Evolutionary conservation across 805 yeast genomes (phyloP).

Genomic region (Cephaloascus albidus): DNA sequence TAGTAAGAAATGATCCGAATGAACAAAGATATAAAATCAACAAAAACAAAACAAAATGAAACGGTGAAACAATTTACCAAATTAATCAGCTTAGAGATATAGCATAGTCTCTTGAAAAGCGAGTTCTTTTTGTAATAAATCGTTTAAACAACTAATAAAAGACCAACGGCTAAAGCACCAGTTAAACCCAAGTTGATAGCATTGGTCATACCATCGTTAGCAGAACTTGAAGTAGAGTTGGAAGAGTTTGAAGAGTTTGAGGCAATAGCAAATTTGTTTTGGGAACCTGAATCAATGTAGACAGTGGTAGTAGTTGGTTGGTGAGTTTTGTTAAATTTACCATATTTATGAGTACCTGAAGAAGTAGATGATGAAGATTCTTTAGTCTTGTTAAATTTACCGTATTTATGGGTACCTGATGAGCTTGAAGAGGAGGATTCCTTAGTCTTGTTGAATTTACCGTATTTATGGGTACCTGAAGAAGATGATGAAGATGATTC

Average conservation of each 20-base stretch:
- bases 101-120: too few species aligned
- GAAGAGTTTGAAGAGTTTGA: constrained; percentile 12
- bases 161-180: constrained; percentile 26
- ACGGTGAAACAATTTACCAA: too few species aligned
- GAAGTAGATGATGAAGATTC: constrained; percentile 9
- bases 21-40: too few species aligned
- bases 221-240: constrained; percentile 14
- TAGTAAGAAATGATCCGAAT: neutral
- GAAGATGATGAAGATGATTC: constrained; percentile 10
- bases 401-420: constrained; percentile 22
- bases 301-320: constrained; percentile 26
- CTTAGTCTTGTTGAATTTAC: constrained; percentile 26
- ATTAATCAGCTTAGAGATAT: too few species aligned
- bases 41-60: neutral
- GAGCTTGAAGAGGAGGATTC: constrained; percentile 3
- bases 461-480: constrained; percentile 20
- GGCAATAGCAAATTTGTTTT: constrained; percentile 7
- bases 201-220: constrained; percentile 10
- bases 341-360: constrained; percentile 22
- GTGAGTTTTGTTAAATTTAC: constrained; percentile 26
- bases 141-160: constrained; percentile 17
- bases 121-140: too few species aligned
- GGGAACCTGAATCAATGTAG: constrained; percentile 10
- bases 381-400: constrained; percentile 25
- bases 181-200: constrained; percentile 2